These are phyloP conservation scores for Apiotrichum brassicae DNA, from an alignment of 1,284 basidiomycete species.

Conservation along the genomic window DNA sequence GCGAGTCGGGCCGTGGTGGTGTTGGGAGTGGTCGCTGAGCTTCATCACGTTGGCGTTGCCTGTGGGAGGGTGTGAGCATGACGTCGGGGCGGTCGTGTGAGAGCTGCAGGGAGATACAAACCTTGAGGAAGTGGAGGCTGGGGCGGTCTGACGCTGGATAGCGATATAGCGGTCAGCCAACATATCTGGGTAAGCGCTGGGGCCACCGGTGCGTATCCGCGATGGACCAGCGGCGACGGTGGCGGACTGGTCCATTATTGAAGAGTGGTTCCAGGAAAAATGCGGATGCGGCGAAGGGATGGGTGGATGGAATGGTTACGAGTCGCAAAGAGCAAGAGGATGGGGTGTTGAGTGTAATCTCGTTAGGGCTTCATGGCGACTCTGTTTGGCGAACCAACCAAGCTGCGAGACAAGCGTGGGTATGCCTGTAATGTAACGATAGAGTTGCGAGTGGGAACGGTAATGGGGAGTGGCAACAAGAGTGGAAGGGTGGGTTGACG, in stretches of 20 bases:
- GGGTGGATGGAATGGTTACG: background rate
- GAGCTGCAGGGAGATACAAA: too few species aligned
- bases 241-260: slow-evolving; percentile 8
- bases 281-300: too few species aligned
- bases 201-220: background rate
- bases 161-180: slow-evolving; percentile 24
- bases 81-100: background rate
- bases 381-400: too few species aligned
- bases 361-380: too few species aligned
- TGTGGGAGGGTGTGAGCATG: background rate
- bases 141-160: slow-evolving; percentile 30
- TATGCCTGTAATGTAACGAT: too few species aligned
- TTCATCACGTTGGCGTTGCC: background rate
- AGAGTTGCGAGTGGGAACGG: too few species aligned
- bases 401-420: too few species aligned
- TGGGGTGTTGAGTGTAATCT: background rate
- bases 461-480: too few species aligned
- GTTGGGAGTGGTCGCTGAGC: background rate
- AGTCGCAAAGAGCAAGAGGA: background rate
- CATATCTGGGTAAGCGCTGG: too few species aligned
- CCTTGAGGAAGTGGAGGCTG: background rate
- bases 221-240: slow-evolving; percentile 5
- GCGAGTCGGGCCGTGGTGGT: background rate
- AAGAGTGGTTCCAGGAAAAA: too few species aligned
- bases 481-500: too few species aligned